Base-by-base conservation (phyloP, 345 rosid genomes). In the Hevea brasiliensis region DNA sequence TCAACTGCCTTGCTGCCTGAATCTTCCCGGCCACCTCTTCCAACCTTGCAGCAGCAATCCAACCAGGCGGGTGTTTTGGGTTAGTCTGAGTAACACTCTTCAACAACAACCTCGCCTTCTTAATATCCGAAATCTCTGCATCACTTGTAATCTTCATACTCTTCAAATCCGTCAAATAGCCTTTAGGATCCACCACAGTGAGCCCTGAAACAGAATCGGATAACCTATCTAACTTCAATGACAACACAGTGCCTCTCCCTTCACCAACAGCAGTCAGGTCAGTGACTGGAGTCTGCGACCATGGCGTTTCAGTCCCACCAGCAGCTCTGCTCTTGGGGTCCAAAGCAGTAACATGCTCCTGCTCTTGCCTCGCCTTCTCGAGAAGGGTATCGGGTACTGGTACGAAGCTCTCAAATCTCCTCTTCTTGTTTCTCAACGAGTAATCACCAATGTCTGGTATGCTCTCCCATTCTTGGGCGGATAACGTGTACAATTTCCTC, bases 11-110 rank as follows among this genome's bases (percentile, higher is more conserved):
- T 0, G 97, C 95, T 1, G 85, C 92, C 79, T 84, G 85, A 65
- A 90, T 85, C 88, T 94, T 92, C 75, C 97, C 97, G 29, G 96
- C 98, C 82, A 90, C 93, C 85, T 90, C 98, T 87, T 94, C 98
- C 73, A 94, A 75, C 85, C 98, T 88, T 6, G 98, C 93, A 17
- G 98, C 95, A 0, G 98, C 97, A 81, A 94, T 90, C 98, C 98
- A 94, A 18, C 98, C 97, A 18, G 92, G 94, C 0, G 98, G 97
- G 51, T 92, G 97, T 78, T 92, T 94, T 0, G 97, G 97, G 56
- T 92, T 94, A 4, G 98, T 90, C 84, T 87, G 93, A 0, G 84
- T 94, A 8, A 92, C 85, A 87, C 97, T 90, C 89, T 90, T 94
- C 83, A 92, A 81, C 78, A 94, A 77, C 78, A 94, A 71, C 74